Evolutionary conservation across 176 grass and related monocot genomes (phyloP).

Genomic region (Alopecurus myosuroides): DNA sequence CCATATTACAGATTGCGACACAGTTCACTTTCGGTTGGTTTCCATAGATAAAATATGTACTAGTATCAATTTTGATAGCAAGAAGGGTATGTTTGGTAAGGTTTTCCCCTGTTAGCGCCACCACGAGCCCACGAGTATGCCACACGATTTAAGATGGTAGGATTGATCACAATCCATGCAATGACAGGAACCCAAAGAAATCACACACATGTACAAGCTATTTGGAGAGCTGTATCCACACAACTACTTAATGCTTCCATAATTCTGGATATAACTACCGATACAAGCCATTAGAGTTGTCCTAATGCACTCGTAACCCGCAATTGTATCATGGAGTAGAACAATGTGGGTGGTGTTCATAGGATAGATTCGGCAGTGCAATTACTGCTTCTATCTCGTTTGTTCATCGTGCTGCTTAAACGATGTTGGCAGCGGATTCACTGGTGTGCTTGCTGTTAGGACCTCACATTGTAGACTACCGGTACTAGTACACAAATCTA

Average conservation of each 20-base stretch:
- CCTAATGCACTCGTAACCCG: neutral
- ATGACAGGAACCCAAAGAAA: neutral
- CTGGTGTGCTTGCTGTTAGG: neutral
- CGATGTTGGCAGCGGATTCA: neutral
- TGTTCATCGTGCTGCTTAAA: neutral
- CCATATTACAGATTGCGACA: neutral
- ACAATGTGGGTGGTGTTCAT: neutral
- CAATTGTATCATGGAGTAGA: neutral
- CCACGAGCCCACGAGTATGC: neutral
- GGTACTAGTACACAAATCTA: neutral
- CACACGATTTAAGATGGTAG: neutral
- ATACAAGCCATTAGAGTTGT: neutral
- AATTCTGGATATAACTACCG: neutral
- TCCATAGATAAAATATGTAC: neutral
- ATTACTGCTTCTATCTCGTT: neutral
- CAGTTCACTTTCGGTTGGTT: neutral
- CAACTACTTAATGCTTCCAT: neutral
- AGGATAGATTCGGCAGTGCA: neutral
- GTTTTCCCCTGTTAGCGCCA: neutral
- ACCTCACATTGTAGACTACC: neutral
- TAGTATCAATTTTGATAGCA: neutral
- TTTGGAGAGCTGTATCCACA: neutral
- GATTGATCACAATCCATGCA: neutral
- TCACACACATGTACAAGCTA: neutral
- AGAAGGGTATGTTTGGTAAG: no score